phyloP scores from a whole-genome alignment of 176 grass and related monocot genomes.

The Zea mays region Zm-B73-REFERENCE-NAM-5.0 NC_050097.1:184782001-184782500 shows the following conservation, averaged over 20 bases:
- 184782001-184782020: neutral
- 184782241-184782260: constrained; percentile 8
- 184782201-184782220: neutral
- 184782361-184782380: no score
- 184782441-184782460: neutral
- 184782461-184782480: neutral
- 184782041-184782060: neutral
- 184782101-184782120: constrained; percentile 18
- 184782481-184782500: no score
- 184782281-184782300: constrained; percentile 11
- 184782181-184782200: constrained; percentile 6
- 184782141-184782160: constrained; percentile 57
- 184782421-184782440: no score
- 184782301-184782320: no score
- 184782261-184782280: constrained; percentile 7
- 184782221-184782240: neutral
- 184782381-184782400: neutral
- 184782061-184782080: constrained; percentile 33
- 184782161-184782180: constrained; percentile 8
- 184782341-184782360: no score
- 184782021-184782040: neutral
- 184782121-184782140: constrained; percentile 80
- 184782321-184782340: no score
- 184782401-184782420: neutral
- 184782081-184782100: no score